These are phyloP conservation scores for Trichosanthes truncata DNA, from an alignment of 306 rosid species.

Conservation along the genomic window DNA sequence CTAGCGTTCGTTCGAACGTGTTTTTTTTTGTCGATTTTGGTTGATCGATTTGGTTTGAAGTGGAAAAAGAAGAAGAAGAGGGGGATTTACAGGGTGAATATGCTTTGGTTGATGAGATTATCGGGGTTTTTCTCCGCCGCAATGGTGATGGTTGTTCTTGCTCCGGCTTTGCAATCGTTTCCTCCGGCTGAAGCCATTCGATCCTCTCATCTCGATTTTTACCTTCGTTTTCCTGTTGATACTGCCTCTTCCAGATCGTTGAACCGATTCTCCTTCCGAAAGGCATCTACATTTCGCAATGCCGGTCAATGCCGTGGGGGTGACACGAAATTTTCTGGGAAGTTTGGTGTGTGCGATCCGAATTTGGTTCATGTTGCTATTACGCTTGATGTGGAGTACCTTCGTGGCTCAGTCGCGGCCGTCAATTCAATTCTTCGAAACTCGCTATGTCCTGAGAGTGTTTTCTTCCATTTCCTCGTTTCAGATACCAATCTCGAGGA, in stretches of 20 bases:
- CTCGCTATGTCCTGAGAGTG: constrained; percentile 67
- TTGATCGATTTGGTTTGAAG: constrained; percentile 18
- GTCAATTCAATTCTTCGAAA: constrained; percentile 68
- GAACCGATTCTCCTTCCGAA: constrained; percentile 32
- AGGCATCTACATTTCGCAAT: constrained; percentile 41
- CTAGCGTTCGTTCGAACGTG: constrained; percentile 13
- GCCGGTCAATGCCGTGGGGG: constrained; percentile 30
- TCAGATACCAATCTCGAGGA: constrained; percentile 45
- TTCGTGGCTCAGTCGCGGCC: constrained; percentile 79
- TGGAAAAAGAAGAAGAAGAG: constrained; percentile 16
- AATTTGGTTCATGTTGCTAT: constrained; percentile 61
- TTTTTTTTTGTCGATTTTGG: constrained; percentile 3
- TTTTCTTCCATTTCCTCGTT: constrained; percentile 70
- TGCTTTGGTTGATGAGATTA: constrained; percentile 36
- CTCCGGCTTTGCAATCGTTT: constrained; percentile 52
- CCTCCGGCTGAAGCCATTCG: constrained; percentile 59
- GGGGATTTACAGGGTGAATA: constrained; percentile 13
- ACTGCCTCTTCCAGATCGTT: neutral
- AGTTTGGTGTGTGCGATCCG: constrained; percentile 34
- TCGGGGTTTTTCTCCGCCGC: constrained; percentile 45
- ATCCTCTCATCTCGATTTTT: constrained; percentile 28
- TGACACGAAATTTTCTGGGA: neutral
- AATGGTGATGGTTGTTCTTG: constrained; percentile 36
- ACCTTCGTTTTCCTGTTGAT: constrained; percentile 19
- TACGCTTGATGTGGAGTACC: constrained; percentile 66